Evolutionary conservation across 2,329 filamentous ascomycete genomes (phyloP).

Genomic region (Metarhizium humberi): DNA sequence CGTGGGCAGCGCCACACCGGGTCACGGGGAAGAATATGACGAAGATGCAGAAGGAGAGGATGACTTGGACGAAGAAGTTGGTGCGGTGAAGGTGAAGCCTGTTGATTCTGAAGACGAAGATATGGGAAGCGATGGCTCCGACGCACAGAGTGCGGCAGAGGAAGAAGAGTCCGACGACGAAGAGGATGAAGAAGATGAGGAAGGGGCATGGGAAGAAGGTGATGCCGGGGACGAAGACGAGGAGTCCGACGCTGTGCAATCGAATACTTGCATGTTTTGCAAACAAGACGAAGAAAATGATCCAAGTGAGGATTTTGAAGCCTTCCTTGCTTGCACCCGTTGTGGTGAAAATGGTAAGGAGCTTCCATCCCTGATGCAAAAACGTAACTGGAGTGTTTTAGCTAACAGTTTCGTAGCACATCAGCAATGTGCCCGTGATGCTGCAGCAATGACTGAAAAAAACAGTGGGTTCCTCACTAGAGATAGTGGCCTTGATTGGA

Average conservation of each 20-base stretch:
- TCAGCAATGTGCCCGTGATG: conserved; percentile 75
- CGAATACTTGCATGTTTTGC: conserved; percentile 59
- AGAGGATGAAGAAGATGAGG: conserved; percentile 30
- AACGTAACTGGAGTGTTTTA: conserved; percentile 4
- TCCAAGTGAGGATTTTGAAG: conserved; percentile 71
- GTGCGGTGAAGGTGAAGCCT: conserved; percentile 47
- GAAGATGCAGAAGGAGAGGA: conserved; percentile 26
- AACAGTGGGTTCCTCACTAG: conserved; percentile 18
- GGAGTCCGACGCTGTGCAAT: conserved; percentile 16
- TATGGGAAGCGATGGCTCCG: conserved; percentile 38
- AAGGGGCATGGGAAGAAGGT: conserved; percentile 10
- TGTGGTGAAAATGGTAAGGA: conserved; percentile 78
- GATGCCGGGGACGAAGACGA: conserved; percentile 8
- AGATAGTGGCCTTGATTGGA: background rate
- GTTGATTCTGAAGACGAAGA: conserved; percentile 37
- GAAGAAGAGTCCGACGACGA: conserved; percentile 44
- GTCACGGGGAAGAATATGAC: conserved; percentile 19
- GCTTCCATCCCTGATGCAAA: conserved; percentile 10
- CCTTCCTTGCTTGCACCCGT: conserved; percentile 64
- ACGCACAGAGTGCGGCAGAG: conserved; percentile 39
- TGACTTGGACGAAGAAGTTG: conserved; percentile 39
- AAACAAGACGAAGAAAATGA: conserved; percentile 75
- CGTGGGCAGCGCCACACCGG: conserved; percentile 8
- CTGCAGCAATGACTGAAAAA: conserved; percentile 29
- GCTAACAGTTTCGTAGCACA: conserved; percentile 59